phyloP scores from a whole-genome alignment of 208 protist genomes.

The Acanthamoeba triangularis region DNA sequence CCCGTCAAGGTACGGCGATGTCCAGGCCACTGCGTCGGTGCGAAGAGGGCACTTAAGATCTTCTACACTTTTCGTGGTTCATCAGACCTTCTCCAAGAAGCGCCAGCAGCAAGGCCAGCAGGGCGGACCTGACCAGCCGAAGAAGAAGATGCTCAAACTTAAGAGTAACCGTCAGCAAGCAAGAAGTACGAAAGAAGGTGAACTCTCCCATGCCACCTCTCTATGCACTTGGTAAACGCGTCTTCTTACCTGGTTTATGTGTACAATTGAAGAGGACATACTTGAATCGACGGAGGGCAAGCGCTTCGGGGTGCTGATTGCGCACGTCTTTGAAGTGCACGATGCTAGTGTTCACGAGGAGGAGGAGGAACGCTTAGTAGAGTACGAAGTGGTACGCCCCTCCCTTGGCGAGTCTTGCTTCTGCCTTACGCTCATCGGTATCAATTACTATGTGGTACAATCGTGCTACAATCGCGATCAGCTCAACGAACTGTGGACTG shows the following conservation, averaged over 20 bases:
- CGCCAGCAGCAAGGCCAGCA: not conserved
- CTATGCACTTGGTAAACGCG: not conserved
- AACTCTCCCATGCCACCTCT: not conserved
- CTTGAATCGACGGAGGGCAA: slow-evolving; percentile 71
- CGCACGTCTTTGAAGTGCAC: slow-evolving; percentile 52
- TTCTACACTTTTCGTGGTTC: not conserved
- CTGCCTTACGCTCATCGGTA: not conserved
- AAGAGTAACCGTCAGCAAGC: slow-evolving; percentile 15
- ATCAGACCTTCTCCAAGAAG: slow-evolving; percentile 62
- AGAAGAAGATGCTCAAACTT: slow-evolving; percentile 68
- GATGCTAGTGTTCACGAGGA: slow-evolving; percentile 34
- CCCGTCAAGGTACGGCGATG: not conserved
- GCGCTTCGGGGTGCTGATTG: slow-evolving; percentile 53
- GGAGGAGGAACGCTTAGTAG: not conserved
- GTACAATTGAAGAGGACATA: slow-evolving; percentile 46
- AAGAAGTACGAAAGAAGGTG: not conserved
- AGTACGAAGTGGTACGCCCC: slow-evolving; percentile 37
- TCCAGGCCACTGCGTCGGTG: not conserved
- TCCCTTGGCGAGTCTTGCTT: not conserved
- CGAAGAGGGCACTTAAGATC: not conserved
- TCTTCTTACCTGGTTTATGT: not conserved
- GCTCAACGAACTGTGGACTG: slow-evolving; percentile 62
- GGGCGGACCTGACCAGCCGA: not conserved
- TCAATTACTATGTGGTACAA: not conserved
- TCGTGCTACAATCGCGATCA: not conserved